Base-by-base conservation (phyloP, 2,329 filamentous ascomycete genomes). In the Xylaria sp. region DNA sequence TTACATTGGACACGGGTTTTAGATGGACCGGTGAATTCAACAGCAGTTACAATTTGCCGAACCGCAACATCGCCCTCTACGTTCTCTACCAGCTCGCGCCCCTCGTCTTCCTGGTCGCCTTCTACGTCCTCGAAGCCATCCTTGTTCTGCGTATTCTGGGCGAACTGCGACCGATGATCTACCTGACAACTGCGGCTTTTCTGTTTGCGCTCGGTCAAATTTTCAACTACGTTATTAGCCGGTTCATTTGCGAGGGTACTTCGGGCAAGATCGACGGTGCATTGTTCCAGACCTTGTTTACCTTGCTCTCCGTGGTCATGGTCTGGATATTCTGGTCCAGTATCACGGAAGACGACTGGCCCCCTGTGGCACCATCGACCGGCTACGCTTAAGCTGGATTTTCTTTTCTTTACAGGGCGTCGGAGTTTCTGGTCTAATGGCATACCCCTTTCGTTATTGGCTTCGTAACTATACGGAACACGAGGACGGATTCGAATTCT, bases 331-430 rank as follows among this genome's bases (percentile, higher is more conserved):
- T 99, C 80, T 99, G 94, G 94, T 96, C 92, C 52, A 97, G 92
- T 77, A 99, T 99, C 69, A 99, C 94, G 13, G 94, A 99, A 76
- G 94, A 99, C 70, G 93, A 97, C 78, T 99, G 94, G 94, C 91
- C 92, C 16, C 82, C 83, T 39, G 75, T 74, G 8, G 73, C 73
- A 58, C 72, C 75, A 55, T 63, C 68, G 18, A 55, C 68, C 13
- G 67, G 68, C 59, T 82, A 82, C 65, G 74, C 77, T 55, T 71
- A 64, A 55, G 70, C 54, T 58, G 60, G 59, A 60, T 59, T 44
- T 64, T 59, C 57, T 57, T 67, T 55, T 60, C 64, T 70, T 67
- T 64, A 63, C 57, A 67, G 61, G 71, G 70, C 66, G 66, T 69
- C 62, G 71, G 71, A 67, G 71, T 72, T 73, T 30, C 52, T 64